Evolutionary conservation across 306 rosid genomes (phyloP), one percentile per base, ranked within the genome.

Genomic region (Vigna angularis): DNA sequence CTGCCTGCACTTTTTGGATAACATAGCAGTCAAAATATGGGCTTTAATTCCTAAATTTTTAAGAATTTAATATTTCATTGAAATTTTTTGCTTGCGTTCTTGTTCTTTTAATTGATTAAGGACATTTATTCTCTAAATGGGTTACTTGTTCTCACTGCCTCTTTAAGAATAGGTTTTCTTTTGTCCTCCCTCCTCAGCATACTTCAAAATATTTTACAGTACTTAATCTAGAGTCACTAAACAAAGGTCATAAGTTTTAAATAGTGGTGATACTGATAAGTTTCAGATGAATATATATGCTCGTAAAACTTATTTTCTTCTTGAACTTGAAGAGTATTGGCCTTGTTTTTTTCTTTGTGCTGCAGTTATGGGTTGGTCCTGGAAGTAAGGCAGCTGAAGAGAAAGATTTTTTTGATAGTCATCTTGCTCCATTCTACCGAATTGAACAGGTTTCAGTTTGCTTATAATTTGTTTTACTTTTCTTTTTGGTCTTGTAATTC

Each of bases 331-430:
- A 56, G 58, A 71, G 30, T 59, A 28, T 59, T 58, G 80, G 8
- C 24, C 32, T 55, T 61, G 72, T 17, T 48, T 53, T 64, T 20
- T 66, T 42, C 40, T 62, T 72, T 80, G 28, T 24, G 51, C 85
- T 88, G 88, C 90, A 94, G 98, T 83, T 94, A 79, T 94, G 98
- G 98, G 97, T 90, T 28, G 98, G 98, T 82, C 97, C 66, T 79
- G 97, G 87, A 77, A 94, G 98, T 85, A 90, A 74, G 87, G 98
- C 97, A 52, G 98, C 98, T 1, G 90, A 89, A 81, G 98, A 94
- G 89, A 94, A 94, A 79, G 88, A 82, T 2, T 94, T 88, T 76
- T 94, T 94, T 57, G 98, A 92, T 78, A 92, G 79, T 62, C 97
- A 92, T 74, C 97, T 94, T 57, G 97, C 98, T 26, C 98, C 98